Evolutionary conservation across 2,329 filamentous ascomycete genomes (phyloP).

Genomic region (Ilyonectria destructans): DNA sequence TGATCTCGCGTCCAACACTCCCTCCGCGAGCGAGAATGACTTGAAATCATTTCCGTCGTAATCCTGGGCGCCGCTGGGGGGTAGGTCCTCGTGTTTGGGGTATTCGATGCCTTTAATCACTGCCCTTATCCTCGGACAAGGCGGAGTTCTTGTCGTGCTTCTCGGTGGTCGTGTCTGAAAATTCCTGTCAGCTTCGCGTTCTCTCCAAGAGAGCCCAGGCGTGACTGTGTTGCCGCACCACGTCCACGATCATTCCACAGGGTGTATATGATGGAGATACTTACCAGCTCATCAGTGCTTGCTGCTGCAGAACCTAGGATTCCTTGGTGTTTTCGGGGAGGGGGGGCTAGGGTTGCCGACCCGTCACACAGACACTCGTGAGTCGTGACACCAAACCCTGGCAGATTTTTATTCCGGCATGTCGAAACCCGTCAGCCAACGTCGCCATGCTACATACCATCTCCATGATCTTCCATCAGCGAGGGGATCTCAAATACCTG

Average conservation of each 20-base stretch:
- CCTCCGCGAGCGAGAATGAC: not conserved
- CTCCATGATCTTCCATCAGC: not conserved
- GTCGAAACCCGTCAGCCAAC: not conserved
- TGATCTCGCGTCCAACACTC: not conserved
- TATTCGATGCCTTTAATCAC: no score
- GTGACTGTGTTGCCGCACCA: not conserved
- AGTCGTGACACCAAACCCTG: not conserved
- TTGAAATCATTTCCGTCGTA: not conserved
- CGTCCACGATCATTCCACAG: fast-evolving
- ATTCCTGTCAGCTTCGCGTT: slow-evolving; percentile 5
- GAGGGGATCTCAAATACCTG: not conserved
- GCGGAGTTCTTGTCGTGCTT: not conserved
- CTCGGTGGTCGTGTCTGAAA: not conserved
- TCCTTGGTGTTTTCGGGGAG: not conserved
- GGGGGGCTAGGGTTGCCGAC: not conserved
- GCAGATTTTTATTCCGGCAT: not conserved
- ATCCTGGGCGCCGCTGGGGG: not conserved
- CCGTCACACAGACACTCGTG: not conserved
- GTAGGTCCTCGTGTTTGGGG: no score
- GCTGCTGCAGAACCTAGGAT: not conserved
- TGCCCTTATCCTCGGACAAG: no score
- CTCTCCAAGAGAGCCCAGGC: not conserved
- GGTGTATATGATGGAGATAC: not conserved
- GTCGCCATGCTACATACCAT: not conserved
- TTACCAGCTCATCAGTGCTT: not conserved